phyloP scores from a whole-genome alignment of 2,329 filamentous ascomycete genomes.

The Fusarium siculi region DNA sequence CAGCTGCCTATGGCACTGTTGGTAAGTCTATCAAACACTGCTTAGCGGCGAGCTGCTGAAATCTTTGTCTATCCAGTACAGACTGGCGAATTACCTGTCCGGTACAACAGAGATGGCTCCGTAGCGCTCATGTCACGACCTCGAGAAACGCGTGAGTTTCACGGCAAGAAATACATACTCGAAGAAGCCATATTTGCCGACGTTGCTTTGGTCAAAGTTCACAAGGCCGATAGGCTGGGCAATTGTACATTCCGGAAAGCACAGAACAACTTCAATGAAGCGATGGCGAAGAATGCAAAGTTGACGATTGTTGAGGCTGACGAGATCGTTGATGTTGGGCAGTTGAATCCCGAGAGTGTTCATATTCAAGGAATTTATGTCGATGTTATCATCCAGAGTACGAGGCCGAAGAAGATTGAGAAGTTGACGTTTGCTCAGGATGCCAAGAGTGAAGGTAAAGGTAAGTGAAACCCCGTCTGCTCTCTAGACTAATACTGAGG shows the following conservation, averaged over 20 bases:
- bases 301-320: slow-evolving; percentile 91
- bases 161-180: slow-evolving; percentile 87
- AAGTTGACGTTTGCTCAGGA: slow-evolving; percentile 59
- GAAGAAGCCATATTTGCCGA: slow-evolving; percentile 88
- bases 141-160: slow-evolving; percentile 88
- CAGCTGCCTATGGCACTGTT: slow-evolving; percentile 84
- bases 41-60: accelerated
- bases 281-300: slow-evolving; percentile 89
- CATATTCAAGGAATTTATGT: slow-evolving; percentile 91
- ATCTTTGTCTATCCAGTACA: slow-evolving; percentile 63
- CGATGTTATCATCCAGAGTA: slow-evolving; percentile 84
- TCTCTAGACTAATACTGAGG: not conserved
- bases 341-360: slow-evolving; percentile 82
- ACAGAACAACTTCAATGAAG: slow-evolving; percentile 90
- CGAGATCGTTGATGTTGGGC: slow-evolving; percentile 86
- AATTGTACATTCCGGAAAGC: slow-evolving; percentile 89
- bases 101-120: slow-evolving; percentile 78
- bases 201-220: slow-evolving; percentile 90
- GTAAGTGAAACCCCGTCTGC: not conserved
- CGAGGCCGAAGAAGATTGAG: slow-evolving; percentile 80
- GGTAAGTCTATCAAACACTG: not conserved
- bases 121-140: slow-evolving; percentile 76
- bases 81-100: slow-evolving; percentile 83
- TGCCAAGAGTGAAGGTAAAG: not conserved
- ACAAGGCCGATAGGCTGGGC: slow-evolving; percentile 87